Conservation (phyloP, 1,139 yeast species). For the Pneumocystis canis region DNA sequence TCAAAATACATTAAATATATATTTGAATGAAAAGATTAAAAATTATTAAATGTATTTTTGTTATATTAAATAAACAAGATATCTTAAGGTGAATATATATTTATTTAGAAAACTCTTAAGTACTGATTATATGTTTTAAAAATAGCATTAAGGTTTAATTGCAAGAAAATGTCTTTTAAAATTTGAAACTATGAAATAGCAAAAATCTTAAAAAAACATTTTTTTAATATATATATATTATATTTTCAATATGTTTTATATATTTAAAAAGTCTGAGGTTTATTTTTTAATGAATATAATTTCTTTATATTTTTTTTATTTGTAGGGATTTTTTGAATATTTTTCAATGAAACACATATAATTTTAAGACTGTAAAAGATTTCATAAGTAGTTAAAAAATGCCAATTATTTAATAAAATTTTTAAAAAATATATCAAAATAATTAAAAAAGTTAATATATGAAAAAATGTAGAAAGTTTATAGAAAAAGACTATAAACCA, state of each 20-base stretch:
- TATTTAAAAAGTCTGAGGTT: neutral
- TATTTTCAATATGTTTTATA: neutral
- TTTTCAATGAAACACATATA: constrained; percentile 14
- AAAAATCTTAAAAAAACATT: neutral
- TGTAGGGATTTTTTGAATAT: neutral
- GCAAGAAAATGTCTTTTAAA: neutral
- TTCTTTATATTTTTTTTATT: neutral
- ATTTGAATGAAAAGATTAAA: neutral
- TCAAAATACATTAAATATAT: neutral
- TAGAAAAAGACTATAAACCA: constrained; percentile 16
- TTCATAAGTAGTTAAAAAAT: constrained; percentile 29
- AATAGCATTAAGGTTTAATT: neutral
- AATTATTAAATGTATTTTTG: neutral
- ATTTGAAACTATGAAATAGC: neutral
- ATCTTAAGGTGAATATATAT: neutral
- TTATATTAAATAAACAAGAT: neutral
- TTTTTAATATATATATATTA: neutral
- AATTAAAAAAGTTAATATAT: constrained; percentile 35
- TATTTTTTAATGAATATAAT: neutral
- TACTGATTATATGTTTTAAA: neutral
- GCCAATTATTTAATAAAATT: constrained; percentile 27
- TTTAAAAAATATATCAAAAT: constrained; percentile 36
- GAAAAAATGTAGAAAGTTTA: constrained; percentile 22
- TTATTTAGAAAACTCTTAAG: neutral
- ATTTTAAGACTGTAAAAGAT: constrained; percentile 30